A percentile compares a stretch with the other conserved stretches of the same genome.
These are phyloP conservation scores for Ceratopteris richardii DNA, from an alignment of 75 land plant genomes.

Conservation along the genomic window DNA sequence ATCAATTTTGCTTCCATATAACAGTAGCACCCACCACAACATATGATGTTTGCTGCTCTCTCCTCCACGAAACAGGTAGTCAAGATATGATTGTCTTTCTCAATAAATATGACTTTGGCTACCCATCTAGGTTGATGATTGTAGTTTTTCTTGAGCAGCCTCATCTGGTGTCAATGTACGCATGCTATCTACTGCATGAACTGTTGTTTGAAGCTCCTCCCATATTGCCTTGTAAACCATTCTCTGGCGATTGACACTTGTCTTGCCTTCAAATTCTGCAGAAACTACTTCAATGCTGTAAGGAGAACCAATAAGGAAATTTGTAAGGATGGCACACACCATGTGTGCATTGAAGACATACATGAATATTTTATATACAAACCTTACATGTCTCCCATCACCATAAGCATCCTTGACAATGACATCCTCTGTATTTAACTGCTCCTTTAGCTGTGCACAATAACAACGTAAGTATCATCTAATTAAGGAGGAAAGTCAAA, in stretches of 20 bases:
- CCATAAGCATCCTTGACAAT: slow-evolving; percentile 84
- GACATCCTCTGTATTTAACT: slow-evolving; percentile 67
- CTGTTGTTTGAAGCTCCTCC: slow-evolving; percentile 87
- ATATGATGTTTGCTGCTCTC: too few species aligned
- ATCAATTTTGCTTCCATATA: too few species aligned
- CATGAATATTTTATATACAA: neutral
- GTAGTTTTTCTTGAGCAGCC: slow-evolving; percentile 17
- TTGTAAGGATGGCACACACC: neutral
- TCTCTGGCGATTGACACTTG: slow-evolving; percentile 81
- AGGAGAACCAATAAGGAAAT: slow-evolving; percentile 5
- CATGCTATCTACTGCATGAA: slow-evolving; percentile 97
- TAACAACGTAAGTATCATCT: neutral
- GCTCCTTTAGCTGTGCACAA: slow-evolving; percentile 71
- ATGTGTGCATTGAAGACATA: too few species aligned
- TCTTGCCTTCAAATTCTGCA: slow-evolving; percentile 74
- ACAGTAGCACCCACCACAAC: too few species aligned
- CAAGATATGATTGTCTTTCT: too few species aligned
- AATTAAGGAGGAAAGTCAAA: too few species aligned
- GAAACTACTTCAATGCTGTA: slow-evolving; percentile 83
- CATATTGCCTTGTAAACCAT: slow-evolving; percentile 98
- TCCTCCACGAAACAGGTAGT: too few species aligned
- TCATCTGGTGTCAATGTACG: slow-evolving; percentile 73
- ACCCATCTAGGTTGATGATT: too few species aligned
- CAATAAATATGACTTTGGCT: too few species aligned
- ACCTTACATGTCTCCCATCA: slow-evolving; percentile 96